These are phyloP conservation scores for Metschnikowia koreensis DNA, from an alignment of 805 yeast species.

Conservation along the genomic window DNA sequence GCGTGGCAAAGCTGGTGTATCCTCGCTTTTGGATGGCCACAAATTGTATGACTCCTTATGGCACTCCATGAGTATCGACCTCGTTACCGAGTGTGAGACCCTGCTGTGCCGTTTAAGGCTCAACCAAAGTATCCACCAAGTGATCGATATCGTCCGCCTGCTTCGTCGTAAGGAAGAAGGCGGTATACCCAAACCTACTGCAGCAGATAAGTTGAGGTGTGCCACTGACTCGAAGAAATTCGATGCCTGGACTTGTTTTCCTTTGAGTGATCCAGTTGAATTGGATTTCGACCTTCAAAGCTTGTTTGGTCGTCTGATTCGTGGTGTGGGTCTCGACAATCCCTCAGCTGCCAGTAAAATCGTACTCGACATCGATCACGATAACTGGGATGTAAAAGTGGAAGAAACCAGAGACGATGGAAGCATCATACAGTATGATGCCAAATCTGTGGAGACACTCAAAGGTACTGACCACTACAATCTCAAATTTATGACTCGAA, in stretches of 20 bases:
- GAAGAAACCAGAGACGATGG: slow-evolving; percentile 14
- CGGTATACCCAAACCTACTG: slow-evolving; percentile 79
- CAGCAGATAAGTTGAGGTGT: slow-evolving; percentile 71
- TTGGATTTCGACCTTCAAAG: slow-evolving; percentile 55
- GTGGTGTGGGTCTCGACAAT: slow-evolving; percentile 64
- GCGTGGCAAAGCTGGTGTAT: slow-evolving; percentile 84
- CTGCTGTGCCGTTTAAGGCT: slow-evolving; percentile 49
- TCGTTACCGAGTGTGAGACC: slow-evolving; percentile 52
- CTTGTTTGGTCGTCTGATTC: slow-evolving; percentile 66
- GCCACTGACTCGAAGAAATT: slow-evolving; percentile 53
- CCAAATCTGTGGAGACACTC: slow-evolving; percentile 12
- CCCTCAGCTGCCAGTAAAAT: slow-evolving; percentile 20
- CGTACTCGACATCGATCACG: slow-evolving; percentile 37
- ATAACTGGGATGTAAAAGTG: slow-evolving; percentile 48
- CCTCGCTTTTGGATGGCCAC: slow-evolving; percentile 86
- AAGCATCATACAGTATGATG: slow-evolving; percentile 2
- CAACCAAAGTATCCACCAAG: slow-evolving; percentile 67
- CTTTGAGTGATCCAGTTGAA: slow-evolving; percentile 52
- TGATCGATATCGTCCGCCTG: slow-evolving; percentile 67
- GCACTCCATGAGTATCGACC: slow-evolving; percentile 91
- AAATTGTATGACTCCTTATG: slow-evolving; percentile 86
- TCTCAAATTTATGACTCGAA: slow-evolving; percentile 40
- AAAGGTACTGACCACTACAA: slow-evolving; percentile 28
- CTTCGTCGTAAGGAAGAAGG: slow-evolving; percentile 55
- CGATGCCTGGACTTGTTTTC: slow-evolving; percentile 75